These are phyloP conservation scores for Saturnispora serradocipensis DNA, from an alignment of 805 yeast genomes.

Conservation along the genomic window DNA sequence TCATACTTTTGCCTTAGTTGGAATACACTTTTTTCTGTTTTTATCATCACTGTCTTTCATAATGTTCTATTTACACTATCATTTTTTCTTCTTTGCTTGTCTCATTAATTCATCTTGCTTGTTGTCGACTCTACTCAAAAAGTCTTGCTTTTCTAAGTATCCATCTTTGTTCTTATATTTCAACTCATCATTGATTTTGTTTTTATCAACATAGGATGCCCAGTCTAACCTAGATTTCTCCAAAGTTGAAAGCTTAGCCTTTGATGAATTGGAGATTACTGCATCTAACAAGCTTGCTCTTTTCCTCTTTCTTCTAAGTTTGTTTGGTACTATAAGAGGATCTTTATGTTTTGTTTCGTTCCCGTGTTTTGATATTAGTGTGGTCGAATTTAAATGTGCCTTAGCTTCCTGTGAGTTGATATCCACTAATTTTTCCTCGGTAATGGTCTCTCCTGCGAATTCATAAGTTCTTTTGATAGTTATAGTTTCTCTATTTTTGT, in stretches of 20 bases:
- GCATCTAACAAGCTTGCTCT: constrained; percentile 71
- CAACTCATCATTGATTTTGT: constrained; percentile 77
- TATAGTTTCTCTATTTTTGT: constrained; percentile 35
- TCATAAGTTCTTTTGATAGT: constrained; percentile 70
- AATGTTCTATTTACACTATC: neutral
- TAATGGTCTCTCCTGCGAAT: constrained; percentile 78
- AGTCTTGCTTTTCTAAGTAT: constrained; percentile 83
- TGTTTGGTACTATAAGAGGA: neutral
- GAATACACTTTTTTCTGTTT: neutral
- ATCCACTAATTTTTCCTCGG: constrained; percentile 73
- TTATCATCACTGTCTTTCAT: neutral
- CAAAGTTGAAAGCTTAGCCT: constrained; percentile 77
- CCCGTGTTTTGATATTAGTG: constrained; percentile 8
- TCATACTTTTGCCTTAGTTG: neutral
- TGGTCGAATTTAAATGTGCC: constrained; percentile 58
- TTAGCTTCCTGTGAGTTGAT: constrained; percentile 77
- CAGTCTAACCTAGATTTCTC: constrained; percentile 92
- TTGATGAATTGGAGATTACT: constrained; percentile 58
- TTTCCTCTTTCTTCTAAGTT: constrained; percentile 38
- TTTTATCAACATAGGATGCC: constrained; percentile 86
- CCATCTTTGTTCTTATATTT: constrained; percentile 79
- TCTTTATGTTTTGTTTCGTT: neutral
- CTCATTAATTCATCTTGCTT: constrained; percentile 44
- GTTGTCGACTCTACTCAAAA: constrained; percentile 64
- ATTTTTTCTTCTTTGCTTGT: constrained; percentile 25